Conservation (phyloP, 2,329 filamentous ascomycete species). For the Peltaster fructicola region DNA sequence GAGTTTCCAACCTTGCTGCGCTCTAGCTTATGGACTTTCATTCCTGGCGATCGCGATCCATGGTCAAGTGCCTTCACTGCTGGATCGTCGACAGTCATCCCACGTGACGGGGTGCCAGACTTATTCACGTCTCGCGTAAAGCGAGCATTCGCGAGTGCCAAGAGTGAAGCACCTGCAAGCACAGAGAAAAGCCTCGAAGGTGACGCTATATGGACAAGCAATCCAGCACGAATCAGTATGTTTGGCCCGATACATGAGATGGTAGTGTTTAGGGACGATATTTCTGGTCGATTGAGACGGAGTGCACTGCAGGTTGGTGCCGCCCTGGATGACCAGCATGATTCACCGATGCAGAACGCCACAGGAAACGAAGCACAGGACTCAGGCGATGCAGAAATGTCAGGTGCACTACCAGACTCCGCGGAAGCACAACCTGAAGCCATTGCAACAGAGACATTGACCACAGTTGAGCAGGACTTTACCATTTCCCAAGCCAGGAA, state of each 20-base stretch:
- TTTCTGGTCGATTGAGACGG: constrained; percentile 60
- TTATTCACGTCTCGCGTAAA: constrained; percentile 79
- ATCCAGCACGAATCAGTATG: constrained; percentile 63
- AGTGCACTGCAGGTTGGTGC: constrained; percentile 54
- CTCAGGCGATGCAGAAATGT: constrained; percentile 13
- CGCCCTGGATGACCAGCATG: constrained; percentile 21
- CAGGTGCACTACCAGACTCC: constrained; percentile 10
- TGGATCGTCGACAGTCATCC: constrained; percentile 53
- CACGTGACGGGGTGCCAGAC: constrained; percentile 58
- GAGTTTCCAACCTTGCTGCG: constrained; percentile 72
- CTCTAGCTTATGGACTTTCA: constrained; percentile 71
- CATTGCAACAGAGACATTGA: not conserved
- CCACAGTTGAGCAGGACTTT: constrained; percentile 4
- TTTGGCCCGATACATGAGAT: constrained; percentile 84
- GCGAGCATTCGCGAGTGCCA: constrained; percentile 61
- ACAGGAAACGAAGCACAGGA: not conserved
- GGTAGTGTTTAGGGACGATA: constrained; percentile 71
- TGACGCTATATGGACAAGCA: constrained; percentile 73
- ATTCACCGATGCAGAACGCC: constrained; percentile 6
- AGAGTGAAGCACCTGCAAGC: constrained; percentile 43
- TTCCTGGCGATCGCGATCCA: constrained; percentile 93
- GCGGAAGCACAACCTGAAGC: constrained; percentile 5
- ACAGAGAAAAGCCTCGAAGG: constrained; percentile 37
- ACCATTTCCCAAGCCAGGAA: constrained; percentile 15
- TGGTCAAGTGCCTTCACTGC: constrained; percentile 78